These are phyloP conservation scores for Hygrocybe punicea DNA, from an alignment of 768 basidiomycete genomes.

Conservation along the genomic window DNA sequence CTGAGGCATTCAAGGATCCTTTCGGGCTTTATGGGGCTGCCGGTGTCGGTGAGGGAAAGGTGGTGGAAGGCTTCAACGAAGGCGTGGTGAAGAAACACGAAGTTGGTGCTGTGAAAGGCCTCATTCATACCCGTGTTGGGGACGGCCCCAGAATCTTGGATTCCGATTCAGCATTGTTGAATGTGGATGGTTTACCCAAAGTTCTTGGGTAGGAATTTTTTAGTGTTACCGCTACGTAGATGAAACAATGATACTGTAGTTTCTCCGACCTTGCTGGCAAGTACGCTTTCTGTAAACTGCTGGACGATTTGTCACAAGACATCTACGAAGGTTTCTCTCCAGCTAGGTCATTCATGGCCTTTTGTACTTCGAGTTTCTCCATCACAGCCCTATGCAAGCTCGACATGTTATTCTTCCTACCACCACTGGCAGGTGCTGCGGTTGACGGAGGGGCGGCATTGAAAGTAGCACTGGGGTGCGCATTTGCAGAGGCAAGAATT, in stretches of 20 bases:
- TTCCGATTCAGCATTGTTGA: constrained; percentile 62
- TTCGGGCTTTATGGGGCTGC: constrained; percentile 55
- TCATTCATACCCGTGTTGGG: constrained; percentile 92
- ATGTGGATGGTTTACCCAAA: constrained; percentile 66
- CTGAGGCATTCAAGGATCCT: constrained; percentile 71
- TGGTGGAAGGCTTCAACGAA: constrained; percentile 73
- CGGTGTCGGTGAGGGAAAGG: constrained; percentile 42
- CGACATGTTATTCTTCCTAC: constrained; percentile 27
- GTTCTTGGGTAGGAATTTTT: constrained; percentile 21
- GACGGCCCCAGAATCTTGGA: constrained; percentile 80
- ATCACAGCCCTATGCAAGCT: constrained; percentile 55
- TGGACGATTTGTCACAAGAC: not conserved
- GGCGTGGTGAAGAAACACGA: constrained; percentile 71
- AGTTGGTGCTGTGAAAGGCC: constrained; percentile 75
- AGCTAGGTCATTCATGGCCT: constrained; percentile 41
- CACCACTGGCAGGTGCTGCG: not conserved
- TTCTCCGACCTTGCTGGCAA: not conserved
- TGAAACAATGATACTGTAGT: no score
- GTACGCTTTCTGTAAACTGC: not conserved
- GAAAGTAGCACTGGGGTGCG: not conserved
- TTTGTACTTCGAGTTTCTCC: constrained; percentile 55
- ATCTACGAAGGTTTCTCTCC: not conserved
- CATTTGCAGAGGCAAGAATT: not conserved
- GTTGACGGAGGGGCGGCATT: not conserved
- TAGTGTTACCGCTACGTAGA: not conserved